Evolutionary conservation across 352 stramenopile species (phyloP).

Genomic region (Albugo laibachii): DNA sequence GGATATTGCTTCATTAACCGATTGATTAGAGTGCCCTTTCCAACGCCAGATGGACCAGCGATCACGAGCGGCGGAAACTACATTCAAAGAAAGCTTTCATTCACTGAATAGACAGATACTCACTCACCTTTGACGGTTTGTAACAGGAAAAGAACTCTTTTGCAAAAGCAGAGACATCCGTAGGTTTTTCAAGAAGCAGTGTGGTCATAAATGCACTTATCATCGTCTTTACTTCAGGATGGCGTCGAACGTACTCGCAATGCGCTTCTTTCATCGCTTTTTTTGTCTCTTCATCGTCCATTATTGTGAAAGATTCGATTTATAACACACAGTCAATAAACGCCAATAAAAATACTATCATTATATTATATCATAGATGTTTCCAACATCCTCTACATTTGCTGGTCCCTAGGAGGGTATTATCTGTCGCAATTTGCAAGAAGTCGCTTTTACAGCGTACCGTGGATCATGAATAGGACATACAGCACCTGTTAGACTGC

Average conservation of each 20-base stretch:
- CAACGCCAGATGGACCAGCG: conserved; percentile 78
- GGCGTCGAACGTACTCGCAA: conserved; percentile 50
- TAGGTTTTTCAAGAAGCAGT: conserved; percentile 73
- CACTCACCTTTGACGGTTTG: conserved; percentile 12
- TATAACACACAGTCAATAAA: too few relatives aligned
- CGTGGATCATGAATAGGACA: too few relatives aligned
- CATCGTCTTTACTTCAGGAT: conserved; percentile 81
- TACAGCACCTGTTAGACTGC: too few relatives aligned
- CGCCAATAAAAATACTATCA: too few relatives aligned
- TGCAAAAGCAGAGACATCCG: conserved; percentile 63
- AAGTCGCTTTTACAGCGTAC: too few relatives aligned
- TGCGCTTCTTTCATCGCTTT: conserved; percentile 74
- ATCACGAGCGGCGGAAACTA: conserved; percentile 79
- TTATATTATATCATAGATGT: too few relatives aligned
- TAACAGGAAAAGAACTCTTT: conserved; percentile 61
- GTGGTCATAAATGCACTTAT: conserved; percentile 74
- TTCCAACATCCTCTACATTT: too few relatives aligned
- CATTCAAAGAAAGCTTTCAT: not conserved
- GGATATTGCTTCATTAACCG: conserved; percentile 74
- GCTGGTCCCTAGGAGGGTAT: too few relatives aligned
- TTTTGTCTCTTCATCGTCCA: conserved; percentile 37
- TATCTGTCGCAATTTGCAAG: too few relatives aligned
- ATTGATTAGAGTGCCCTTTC: conserved; percentile 94
- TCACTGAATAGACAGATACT: not conserved
- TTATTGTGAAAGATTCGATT: too few relatives aligned